phyloP scores from a whole-genome alignment of 768 basidiomycete genomes.

The Russula dissimulans region DNA sequence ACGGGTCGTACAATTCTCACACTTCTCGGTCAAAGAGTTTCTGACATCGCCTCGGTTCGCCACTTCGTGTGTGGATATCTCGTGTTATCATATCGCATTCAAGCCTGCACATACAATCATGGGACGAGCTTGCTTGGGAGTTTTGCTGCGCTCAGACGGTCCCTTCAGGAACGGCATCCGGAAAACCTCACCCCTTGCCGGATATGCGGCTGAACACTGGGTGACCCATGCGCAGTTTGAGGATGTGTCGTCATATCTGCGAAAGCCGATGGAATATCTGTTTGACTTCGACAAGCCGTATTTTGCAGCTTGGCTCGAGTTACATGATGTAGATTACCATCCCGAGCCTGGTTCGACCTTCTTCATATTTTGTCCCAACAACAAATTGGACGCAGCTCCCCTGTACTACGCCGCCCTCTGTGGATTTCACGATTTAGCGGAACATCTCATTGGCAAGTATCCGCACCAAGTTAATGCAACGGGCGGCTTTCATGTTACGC shows the following conservation, averaged over 20 bases:
- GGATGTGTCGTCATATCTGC: background rate
- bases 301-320: background rate
- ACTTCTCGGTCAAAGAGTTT: constrained; percentile 1
- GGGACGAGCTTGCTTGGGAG: background rate
- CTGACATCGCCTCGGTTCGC: background rate
- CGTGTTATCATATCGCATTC: background rate
- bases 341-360: fast-evolving
- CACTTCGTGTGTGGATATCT: background rate
- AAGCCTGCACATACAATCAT: background rate
- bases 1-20: background rate
- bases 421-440: background rate
- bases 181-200: background rate
- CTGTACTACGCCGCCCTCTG: background rate
- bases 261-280: background rate
- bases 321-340: background rate
- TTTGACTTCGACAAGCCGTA: background rate
- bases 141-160: background rate
- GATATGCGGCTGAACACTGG: background rate
- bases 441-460: background rate
- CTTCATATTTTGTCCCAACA: background rate
- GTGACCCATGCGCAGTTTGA: background rate
- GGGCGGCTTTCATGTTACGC: background rate
- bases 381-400: background rate
- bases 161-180: background rate
- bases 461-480: background rate